phyloP scores from a whole-genome alignment of 2,329 filamentous ascomycete species.

The Teratosphaeria pseudoeucalypti region DNA sequence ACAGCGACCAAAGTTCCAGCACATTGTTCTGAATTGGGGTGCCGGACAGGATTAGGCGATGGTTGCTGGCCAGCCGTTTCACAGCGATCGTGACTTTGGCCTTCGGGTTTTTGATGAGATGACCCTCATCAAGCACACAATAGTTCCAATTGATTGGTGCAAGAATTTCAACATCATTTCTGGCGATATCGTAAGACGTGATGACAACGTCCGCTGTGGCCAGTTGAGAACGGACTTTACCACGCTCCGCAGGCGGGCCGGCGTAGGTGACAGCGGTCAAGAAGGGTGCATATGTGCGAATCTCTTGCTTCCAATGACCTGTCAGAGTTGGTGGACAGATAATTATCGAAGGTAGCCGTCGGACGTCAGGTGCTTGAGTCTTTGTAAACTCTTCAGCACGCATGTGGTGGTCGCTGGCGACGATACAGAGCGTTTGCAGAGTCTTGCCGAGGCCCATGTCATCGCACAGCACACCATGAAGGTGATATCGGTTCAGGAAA shows the following conservation, averaged over 20 bases:
- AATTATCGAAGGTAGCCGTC: slow-evolving; percentile 79
- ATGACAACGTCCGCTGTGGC: slow-evolving; percentile 82
- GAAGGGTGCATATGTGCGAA: slow-evolving; percentile 92
- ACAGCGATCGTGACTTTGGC: slow-evolving; percentile 92
- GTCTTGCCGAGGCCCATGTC: slow-evolving; percentile 99
- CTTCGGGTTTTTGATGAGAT: slow-evolving; percentile 97
- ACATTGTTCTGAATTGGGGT: slow-evolving; percentile 98
- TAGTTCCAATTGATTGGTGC: slow-evolving; percentile 90
- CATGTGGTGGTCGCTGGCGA: slow-evolving; percentile 92
- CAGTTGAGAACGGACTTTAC: slow-evolving; percentile 58
- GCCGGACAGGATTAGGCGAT: slow-evolving; percentile 88
- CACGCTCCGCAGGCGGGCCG: slow-evolving; percentile 72
- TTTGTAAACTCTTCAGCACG: slow-evolving; percentile 82
- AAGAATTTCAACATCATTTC: slow-evolving; percentile 85
- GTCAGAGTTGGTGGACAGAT: slow-evolving; percentile 93
- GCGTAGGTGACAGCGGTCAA: slow-evolving; percentile 83
- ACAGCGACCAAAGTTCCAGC: slow-evolving; percentile 90
- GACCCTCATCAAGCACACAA: slow-evolving; percentile 90
- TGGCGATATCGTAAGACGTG: slow-evolving; percentile 95
- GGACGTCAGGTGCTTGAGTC: slow-evolving; percentile 66
- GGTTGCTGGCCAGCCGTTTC: slow-evolving; percentile 81
- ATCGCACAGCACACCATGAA: slow-evolving; percentile 96
- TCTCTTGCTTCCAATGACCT: slow-evolving; percentile 97
- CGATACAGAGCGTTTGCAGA: slow-evolving; percentile 91
- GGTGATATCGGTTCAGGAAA: slow-evolving; percentile 94